Evolutionary conservation across 2,329 filamentous ascomycete species (phyloP).

Genomic region (Pleoardoris graminearum): DNA sequence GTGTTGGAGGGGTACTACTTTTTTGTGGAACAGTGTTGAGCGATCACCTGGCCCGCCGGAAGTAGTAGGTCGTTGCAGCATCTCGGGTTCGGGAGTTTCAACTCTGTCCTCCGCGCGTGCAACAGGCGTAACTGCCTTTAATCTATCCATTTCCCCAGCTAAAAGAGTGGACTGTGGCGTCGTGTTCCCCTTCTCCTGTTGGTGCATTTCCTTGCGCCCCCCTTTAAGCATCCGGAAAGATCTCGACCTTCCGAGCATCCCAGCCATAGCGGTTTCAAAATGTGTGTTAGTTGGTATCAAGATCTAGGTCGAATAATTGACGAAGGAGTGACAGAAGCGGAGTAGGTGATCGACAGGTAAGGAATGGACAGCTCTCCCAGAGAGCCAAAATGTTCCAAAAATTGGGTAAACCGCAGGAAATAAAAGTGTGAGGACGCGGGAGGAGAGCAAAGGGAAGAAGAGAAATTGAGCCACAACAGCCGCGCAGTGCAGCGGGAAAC

Average conservation of each 20-base stretch:
- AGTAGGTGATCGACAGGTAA: conserved; percentile 24
- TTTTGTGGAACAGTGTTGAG: conserved; percentile 41
- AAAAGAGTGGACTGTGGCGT: conserved; percentile 29
- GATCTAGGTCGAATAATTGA: conserved; percentile 20
- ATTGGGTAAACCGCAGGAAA: conserved; percentile 20
- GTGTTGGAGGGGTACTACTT: conserved; percentile 33
- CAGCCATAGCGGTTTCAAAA: conserved; percentile 46
- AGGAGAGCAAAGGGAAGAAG: conserved; percentile 21
- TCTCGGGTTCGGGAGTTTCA: conserved; percentile 38
- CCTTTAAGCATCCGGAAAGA: conserved; percentile 43
- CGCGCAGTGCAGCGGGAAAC: conserved; percentile 29
- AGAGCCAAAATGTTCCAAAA: conserved; percentile 37
- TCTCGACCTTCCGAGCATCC: conserved; percentile 44
- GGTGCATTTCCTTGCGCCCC: conserved; percentile 33
- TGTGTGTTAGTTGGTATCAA: conserved; percentile 36
- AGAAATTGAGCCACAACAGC: conserved; percentile 25
- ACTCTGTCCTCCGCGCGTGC: conserved; percentile 29
- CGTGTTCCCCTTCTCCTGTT: conserved; percentile 27
- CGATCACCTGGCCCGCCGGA: conserved; percentile 40
- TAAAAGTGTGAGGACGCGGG: conserved; percentile 21
- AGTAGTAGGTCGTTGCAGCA: conserved; percentile 40
- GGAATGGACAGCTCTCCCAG: conserved; percentile 46
- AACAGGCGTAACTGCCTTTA: conserved; percentile 35
- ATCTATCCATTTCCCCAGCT: conserved; percentile 36
- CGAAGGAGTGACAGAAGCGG: conserved; percentile 26